Evolutionary conservation across 768 basidiomycete species (phyloP).

Genomic region (Auricularia sp.): DNA sequence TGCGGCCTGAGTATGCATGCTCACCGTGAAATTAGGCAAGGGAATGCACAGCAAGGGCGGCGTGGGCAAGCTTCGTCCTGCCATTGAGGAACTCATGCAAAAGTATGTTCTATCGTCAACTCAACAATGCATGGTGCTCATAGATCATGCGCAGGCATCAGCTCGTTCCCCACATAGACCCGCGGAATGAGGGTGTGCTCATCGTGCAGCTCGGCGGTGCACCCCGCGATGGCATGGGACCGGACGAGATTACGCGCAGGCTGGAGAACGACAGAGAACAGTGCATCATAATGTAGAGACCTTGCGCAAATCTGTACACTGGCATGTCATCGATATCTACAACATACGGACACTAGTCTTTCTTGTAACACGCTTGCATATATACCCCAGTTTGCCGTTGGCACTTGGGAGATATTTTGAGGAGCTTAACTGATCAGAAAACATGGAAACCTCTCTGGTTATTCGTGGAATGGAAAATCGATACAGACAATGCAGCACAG

Average conservation of each 20-base stretch:
- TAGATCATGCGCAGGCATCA: conserved; percentile 42
- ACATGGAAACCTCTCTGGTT: no score
- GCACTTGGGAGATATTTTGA: no score
- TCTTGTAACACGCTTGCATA: no score
- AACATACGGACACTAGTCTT: no score
- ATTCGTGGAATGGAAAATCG: no score
- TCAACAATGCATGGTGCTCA: background rate
- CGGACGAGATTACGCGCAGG: conserved; percentile 49
- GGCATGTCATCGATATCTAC: no score
- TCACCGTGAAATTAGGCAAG: conserved; percentile 44
- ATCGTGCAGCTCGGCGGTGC: conserved; percentile 57
- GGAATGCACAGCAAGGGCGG: conserved; percentile 74
- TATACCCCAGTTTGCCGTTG: no score
- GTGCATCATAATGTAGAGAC: conserved; percentile 59
- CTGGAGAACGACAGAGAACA: conserved; percentile 41
- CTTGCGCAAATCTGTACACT: no score
- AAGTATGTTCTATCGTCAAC: conserved; percentile 38
- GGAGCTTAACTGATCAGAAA: conserved; percentile 22
- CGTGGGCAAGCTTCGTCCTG: conserved; percentile 82
- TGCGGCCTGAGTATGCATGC: background rate
- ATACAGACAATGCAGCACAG: no score
- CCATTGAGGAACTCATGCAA: conserved; percentile 76
- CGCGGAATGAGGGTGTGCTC: conserved; percentile 74
- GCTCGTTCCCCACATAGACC: conserved; percentile 66
- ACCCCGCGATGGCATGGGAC: conserved; percentile 30